Conservation (phyloP, 257 asterid species). For the Solanum medicagineum region DNA sequence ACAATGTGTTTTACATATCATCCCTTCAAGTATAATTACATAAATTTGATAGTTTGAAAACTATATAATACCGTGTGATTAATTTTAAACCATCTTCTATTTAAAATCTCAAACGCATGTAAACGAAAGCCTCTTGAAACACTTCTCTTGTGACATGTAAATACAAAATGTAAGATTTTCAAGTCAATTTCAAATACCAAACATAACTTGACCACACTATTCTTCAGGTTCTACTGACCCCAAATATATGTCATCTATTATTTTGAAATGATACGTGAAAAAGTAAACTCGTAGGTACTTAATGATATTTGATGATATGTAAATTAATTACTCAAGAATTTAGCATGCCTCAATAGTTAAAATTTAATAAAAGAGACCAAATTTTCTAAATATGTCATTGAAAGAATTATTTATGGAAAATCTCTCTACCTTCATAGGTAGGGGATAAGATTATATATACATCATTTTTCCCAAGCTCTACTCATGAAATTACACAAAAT, state of each 20-base stretch:
- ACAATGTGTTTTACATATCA: too few species aligned
- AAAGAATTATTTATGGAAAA: background rate
- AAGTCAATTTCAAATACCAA: background rate
- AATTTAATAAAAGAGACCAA: background rate
- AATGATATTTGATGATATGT: background rate
- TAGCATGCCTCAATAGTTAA: background rate
- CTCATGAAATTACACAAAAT: too few species aligned
- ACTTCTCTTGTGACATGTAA: background rate
- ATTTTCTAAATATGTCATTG: background rate
- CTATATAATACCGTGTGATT: too few species aligned
- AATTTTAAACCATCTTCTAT: too few species aligned
- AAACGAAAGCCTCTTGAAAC: background rate
- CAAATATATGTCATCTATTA: constrained; percentile 56
- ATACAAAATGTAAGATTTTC: background rate
- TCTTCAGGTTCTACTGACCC: constrained; percentile 91
- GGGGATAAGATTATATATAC: too few species aligned
- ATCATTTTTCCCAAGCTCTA: too few species aligned
- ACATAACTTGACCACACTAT: constrained; percentile 81
- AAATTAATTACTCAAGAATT: background rate
- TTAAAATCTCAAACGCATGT: background rate
- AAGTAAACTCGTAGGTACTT: background rate
- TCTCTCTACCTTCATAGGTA: background rate
- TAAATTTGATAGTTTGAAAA: too few species aligned
- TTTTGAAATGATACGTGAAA: background rate
- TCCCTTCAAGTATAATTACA: too few species aligned